These are phyloP conservation scores for Zopfochytrium polystomum DNA, from an alignment of 371 early-diverging fungal genomes.

Conservation along the genomic window DNA sequence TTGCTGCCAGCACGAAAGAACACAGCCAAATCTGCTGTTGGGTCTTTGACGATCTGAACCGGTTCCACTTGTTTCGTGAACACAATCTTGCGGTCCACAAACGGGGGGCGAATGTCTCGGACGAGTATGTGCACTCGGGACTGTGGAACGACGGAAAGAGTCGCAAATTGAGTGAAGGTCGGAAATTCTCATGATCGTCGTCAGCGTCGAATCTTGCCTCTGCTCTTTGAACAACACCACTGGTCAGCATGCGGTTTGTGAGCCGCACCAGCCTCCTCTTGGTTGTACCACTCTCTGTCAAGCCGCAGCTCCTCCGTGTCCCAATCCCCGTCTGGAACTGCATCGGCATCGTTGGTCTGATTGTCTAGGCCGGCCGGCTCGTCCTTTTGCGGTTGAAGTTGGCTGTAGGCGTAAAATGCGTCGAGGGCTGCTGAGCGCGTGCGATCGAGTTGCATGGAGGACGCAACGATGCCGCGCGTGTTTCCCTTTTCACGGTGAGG, in stretches of 20 bases:
- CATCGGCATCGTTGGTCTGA: constrained; percentile 11
- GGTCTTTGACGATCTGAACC: constrained; percentile 84
- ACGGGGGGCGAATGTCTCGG: constrained; percentile 88
- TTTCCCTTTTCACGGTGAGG: too few species aligned
- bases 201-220: constrained; percentile 75
- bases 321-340: constrained; percentile 48
- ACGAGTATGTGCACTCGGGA: constrained; percentile 36
- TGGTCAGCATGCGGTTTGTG: constrained; percentile 84
- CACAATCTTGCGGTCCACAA: constrained; percentile 85
- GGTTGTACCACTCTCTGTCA: constrained; percentile 94
- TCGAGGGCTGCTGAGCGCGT: neutral
- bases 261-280: constrained; percentile 73
- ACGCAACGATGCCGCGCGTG: neutral
- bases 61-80: constrained; percentile 82
- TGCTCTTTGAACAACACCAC: constrained; percentile 80
- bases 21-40: constrained; percentile 91
- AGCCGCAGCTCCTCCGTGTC: constrained; percentile 79
- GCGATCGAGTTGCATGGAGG: neutral
- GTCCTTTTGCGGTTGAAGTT: neutral
- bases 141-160: constrained; percentile 1
- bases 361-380: neutral
- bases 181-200: constrained; percentile 72
- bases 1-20: constrained; percentile 86
- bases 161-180: neutral
- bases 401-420: neutral